A percentile compares a stretch with the other conserved stretches of the same genome.
These are phyloP conservation scores for Talaromyces proteolyticus DNA, from an alignment of 495 filamentous ascomycete species.

Conservation along the genomic window DNA sequence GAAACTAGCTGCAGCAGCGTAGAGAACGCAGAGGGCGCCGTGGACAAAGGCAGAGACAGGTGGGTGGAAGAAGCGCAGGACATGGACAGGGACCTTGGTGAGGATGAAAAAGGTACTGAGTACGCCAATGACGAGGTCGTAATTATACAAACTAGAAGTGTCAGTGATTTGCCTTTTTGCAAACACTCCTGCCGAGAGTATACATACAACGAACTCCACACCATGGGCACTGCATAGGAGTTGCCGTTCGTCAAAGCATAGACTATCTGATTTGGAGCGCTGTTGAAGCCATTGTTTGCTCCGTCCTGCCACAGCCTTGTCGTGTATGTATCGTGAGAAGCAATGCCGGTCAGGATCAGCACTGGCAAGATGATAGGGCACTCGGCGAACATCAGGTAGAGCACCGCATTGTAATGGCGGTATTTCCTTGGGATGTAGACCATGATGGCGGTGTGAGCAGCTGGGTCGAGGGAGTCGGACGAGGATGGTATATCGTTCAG, in stretches of 20 bases:
- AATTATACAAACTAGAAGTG: slow-evolving; percentile 63
- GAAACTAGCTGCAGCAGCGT: slow-evolving; percentile 57
- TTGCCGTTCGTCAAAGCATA: slow-evolving; percentile 75
- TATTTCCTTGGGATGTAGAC: slow-evolving; percentile 50
- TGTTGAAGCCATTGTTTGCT: slow-evolving; percentile 74
- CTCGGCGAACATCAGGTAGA: slow-evolving; percentile 64
- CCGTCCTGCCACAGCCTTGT: slow-evolving; percentile 80
- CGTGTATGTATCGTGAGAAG: slow-evolving; percentile 72
- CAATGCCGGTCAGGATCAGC: slow-evolving; percentile 76
- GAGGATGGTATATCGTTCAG: background rate
- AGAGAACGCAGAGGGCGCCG: slow-evolving; percentile 54
- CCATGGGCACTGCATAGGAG: slow-evolving; percentile 59
- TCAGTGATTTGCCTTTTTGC: slow-evolving; percentile 9
- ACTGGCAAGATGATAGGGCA: slow-evolving; percentile 60
- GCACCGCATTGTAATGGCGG: slow-evolving; percentile 56
- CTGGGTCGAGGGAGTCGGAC: background rate
- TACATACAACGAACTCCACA: slow-evolving; percentile 79
- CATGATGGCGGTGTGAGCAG: slow-evolving; percentile 16
- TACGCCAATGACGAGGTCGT: slow-evolving; percentile 77
- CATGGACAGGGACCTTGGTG: slow-evolving; percentile 54
- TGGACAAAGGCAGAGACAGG: slow-evolving; percentile 57
- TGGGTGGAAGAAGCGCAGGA: slow-evolving; percentile 69
- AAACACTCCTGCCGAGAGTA: slow-evolving; percentile 2
- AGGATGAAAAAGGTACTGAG: slow-evolving; percentile 53
- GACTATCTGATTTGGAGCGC: slow-evolving; percentile 62